Base-by-base conservation (phyloP, 2,329 filamentous ascomycete species). In the Aspergillus sp. region DNA sequence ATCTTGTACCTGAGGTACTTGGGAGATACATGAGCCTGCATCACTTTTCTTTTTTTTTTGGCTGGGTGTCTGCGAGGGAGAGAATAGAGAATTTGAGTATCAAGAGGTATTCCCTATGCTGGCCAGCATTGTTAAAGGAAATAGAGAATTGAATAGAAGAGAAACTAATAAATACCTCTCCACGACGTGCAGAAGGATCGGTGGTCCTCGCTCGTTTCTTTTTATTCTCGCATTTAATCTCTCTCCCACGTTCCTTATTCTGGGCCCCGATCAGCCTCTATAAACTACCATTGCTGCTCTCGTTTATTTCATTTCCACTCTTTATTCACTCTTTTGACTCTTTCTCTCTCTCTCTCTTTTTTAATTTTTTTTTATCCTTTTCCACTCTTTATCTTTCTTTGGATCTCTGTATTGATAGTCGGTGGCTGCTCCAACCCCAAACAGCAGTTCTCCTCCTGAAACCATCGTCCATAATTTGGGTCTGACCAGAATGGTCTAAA, bases 301-400 rank as follows among this genome's bases (percentile, higher is more conserved):
- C 41, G 44, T 25, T 15, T 13, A 33, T 45, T 41, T 13, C 13
- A 13, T 38, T 19, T 27, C 20, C 19, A 27, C 13, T 19, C 19
- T 38, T 39, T 20, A 43, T 49, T 46, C 43, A 42, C 15, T 37
- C 45, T 47, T 38, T 44, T 35, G 46, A 44, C 44, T 49, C 53
- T 41, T 37, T 45, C 44, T 44, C 43, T 48, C 45, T 47, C 32
- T 49, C 20, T 51, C 44, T 49, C 53, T 41, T 38, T 45, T 46
- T 5, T 41, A 1, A 41, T 13, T 32, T 25, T 25, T 33, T n/a
- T 33, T 32, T 44, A 41, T 27, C 33, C 38, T 33, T 15, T n/a
- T 27, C 33, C 44, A 44, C 43, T 43, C 32, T 45, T 43, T 39
- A 44, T 48, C 47, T 25, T 44, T 43, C 47, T 46, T 41, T 45